A percentile compares a stretch with the other conserved stretches of the same genome.
These are phyloP conservation scores for Musa troglodytarum DNA, from an alignment of 176 grass and related monocot genomes.

Conservation along the genomic window DNA sequence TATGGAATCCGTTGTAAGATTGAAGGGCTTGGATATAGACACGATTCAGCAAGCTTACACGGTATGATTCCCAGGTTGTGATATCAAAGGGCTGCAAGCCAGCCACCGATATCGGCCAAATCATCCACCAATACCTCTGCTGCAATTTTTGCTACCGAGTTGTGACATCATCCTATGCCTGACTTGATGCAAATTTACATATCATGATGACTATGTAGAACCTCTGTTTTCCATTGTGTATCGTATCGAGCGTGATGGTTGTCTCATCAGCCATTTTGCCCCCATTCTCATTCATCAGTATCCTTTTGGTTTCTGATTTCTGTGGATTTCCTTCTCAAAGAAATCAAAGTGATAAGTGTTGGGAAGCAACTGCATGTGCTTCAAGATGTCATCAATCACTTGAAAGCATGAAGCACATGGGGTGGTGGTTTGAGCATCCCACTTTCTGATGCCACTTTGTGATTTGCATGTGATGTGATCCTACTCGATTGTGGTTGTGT, in stretches of 20 bases:
- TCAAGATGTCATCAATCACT: not conserved
- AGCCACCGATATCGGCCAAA: not conserved
- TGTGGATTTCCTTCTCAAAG: not conserved
- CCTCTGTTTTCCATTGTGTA: not conserved
- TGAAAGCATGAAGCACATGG: not conserved
- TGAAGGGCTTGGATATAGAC: conserved; percentile 68
- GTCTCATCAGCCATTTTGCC: not conserved
- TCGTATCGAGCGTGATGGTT: not conserved
- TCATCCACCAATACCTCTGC: not conserved
- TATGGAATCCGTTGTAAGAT: conserved; percentile 61
- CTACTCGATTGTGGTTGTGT: not conserved
- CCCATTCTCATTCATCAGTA: not conserved
- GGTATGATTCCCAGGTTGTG: conserved; percentile 25
- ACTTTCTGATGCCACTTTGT: not conserved
- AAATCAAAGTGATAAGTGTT: not conserved
- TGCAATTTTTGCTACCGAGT: not conserved
- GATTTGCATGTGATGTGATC: not conserved
- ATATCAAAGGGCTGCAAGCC: not conserved
- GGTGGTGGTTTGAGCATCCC: not conserved
- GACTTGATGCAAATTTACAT: not conserved
- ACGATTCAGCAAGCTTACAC: conserved; percentile 69
- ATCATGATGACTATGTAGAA: not conserved
- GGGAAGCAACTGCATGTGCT: not conserved
- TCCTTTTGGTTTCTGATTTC: not conserved
- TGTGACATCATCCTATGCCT: not conserved